These are phyloP conservation scores for Funneliformis geosporum DNA, from an alignment of 192 early-diverging fungal genomes.

Conservation along the genomic window DNA sequence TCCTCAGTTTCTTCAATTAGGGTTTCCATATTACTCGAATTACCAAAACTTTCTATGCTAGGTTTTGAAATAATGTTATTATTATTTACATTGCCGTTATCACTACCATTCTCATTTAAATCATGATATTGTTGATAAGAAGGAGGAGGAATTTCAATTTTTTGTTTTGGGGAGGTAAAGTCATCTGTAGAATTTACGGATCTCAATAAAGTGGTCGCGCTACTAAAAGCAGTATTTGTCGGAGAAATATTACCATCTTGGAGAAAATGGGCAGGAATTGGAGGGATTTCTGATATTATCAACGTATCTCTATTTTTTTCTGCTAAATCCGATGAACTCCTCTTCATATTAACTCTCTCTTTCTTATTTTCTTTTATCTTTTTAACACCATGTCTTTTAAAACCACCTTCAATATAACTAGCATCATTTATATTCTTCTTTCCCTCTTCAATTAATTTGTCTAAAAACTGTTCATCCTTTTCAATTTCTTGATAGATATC, in stretches of 20 bases:
- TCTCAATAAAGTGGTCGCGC: neutral
- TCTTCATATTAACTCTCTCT: neutral
- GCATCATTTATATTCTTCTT: neutral
- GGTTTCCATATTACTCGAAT: neutral
- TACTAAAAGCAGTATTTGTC: neutral
- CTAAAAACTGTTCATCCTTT: conserved; percentile 33
- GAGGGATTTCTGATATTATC: neutral
- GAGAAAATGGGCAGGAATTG: no score
- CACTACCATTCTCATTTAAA: neutral
- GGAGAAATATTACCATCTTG: neutral
- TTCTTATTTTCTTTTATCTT: neutral
- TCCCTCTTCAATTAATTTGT: neutral
- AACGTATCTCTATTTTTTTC: no score
- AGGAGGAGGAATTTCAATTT: neutral
- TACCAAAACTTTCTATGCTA: neutral
- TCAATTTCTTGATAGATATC: conserved; percentile 50
- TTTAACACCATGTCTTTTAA: neutral
- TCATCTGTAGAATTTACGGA: neutral
- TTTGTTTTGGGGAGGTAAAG: neutral
- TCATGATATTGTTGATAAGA: neutral
- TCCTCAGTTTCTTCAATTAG: neutral
- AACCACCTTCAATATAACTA: neutral
- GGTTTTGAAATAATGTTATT: neutral
- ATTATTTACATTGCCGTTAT: neutral
- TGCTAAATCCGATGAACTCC: neutral